A percentile compares a stretch with the other conserved stretches of the same genome.
Conservation (phyloP, 2,329 filamentous ascomycete species). For the Arthrobotrys megalospora region DNA sequence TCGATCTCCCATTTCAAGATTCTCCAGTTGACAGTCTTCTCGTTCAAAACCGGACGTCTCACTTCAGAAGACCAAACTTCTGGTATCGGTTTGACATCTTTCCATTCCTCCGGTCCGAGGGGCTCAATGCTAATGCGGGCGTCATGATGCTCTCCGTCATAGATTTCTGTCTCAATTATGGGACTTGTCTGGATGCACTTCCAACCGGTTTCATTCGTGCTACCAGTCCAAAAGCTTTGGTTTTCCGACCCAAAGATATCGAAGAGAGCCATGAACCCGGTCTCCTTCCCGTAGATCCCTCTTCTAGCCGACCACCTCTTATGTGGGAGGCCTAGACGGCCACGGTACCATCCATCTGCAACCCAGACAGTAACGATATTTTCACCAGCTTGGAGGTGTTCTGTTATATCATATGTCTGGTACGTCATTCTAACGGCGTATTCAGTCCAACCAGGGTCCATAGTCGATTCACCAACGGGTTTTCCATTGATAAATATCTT, state of each 20-base stretch:
- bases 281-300: slow-evolving; percentile 55
- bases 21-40: slow-evolving; percentile 17
- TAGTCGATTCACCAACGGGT: slow-evolving; percentile 44
- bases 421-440: slow-evolving; percentile 43
- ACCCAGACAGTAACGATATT: slow-evolving; percentile 40
- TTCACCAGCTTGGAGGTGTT: slow-evolving; percentile 34
- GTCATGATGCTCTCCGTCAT: slow-evolving; percentile 51
- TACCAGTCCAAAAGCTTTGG: slow-evolving; percentile 38
- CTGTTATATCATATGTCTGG: slow-evolving; percentile 58
- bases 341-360: slow-evolving; percentile 56
- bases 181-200: slow-evolving; percentile 34
- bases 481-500: slow-evolving; percentile 47
- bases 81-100: slow-evolving; percentile 39
- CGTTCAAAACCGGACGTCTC: slow-evolving; percentile 7
- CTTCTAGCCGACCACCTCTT: slow-evolving; percentile 48
- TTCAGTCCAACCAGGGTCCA: slow-evolving; percentile 55
- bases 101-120: slow-evolving; percentile 14
- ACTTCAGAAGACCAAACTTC: slow-evolving; percentile 4
- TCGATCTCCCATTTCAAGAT: slow-evolving; percentile 23
- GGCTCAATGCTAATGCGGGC: slow-evolving; percentile 32
- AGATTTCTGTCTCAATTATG: slow-evolving; percentile 45
- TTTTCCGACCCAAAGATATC: slow-evolving; percentile 13
- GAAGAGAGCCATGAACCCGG: slow-evolving; percentile 49
- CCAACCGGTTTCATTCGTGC: slow-evolving; percentile 42
- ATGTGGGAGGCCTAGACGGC: slow-evolving; percentile 39